Conservation (phyloP, 306 rosid species). For the Citrullus amarus region DNA sequence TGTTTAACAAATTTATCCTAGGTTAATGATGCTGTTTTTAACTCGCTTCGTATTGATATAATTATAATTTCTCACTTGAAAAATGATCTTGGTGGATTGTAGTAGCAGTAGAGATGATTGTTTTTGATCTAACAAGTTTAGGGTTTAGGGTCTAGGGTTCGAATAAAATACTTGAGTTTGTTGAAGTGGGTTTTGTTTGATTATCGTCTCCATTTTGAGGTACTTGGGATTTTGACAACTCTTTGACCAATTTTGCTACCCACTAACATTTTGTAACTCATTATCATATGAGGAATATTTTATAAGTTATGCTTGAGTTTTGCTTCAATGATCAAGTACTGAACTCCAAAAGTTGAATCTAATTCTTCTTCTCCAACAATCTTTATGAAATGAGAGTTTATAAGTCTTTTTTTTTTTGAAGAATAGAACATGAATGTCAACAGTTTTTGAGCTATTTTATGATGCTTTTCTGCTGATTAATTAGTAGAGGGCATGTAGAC, state of each 20-base stretch:
- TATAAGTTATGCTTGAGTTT: neutral
- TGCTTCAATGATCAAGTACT: neutral
- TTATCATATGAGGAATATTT: conserved; percentile 30
- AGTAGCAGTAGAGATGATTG: no score
- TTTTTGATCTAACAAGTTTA: no score
- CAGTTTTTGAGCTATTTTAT: neutral
- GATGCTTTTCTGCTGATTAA: neutral
- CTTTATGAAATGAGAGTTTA: neutral
- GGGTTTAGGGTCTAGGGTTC: no score
- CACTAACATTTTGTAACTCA: neutral
- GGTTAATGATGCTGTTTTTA: conserved; percentile 36
- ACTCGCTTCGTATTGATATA: neutral
- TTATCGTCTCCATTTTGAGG: neutral
- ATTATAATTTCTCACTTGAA: neutral
- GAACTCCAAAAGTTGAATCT: neutral
- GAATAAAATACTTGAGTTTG: neutral
- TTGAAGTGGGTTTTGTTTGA: conserved; percentile 1
- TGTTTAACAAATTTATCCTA: conserved; percentile 15
- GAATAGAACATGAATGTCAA: neutral
- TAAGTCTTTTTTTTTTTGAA: neutral
- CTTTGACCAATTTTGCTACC: neutral
- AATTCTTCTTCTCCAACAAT: neutral
- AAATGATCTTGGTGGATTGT: neutral
- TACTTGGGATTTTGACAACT: neutral
- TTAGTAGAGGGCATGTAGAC: neutral